Base-by-base conservation (phyloP, 2,329 filamentous ascomycete genomes). In the Aschersonia sp. region DNA sequence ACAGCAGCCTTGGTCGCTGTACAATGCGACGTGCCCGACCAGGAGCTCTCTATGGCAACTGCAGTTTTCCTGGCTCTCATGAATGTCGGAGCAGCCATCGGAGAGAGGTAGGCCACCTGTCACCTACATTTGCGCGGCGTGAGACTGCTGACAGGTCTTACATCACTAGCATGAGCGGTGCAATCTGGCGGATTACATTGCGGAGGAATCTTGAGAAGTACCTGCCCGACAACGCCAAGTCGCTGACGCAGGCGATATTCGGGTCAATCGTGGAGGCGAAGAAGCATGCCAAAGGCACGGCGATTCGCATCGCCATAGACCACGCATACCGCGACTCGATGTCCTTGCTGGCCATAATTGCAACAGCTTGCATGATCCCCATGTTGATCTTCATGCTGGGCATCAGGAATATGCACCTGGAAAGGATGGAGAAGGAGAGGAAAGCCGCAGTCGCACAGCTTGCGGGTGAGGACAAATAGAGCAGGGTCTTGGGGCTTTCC, bases 31-130 rank as follows among this genome's bases (percentile, higher is more conserved):
- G 58, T 65, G 1, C 44, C 56, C 6, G 48, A 54, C 3, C 54
- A 62, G 22, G 58, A 65, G 2, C 59, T 65, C 11, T 59, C 60
- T 1, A 59, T 64, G 10, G 62, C 58, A 2, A 64, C 60, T 0
- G 57, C 52, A 2, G 54, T 65, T 1, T 65, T 62, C 48, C 61
- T 58, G 30, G 59, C 61, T 0, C 54, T 57, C 0, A 59, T 60
- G 49, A 60, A 59, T 45, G 44, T 62, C 30, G 45, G 61, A 41
- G 45, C 49, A 12, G 53, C 54, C 30, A 54, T 63, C 35, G 61
- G 62, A 2, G 61, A 58, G 1, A 57, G 55, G 55, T 49, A 43
- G n/a, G 52, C 40, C 35, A 8, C 32, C 39, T 11, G 9, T 43
- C 14, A 4, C 4, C 0, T 2, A 6, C 1, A 32, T 29, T 4